Evolutionary conservation across 192 early-diverging fungal genomes (phyloP), one percentile per base, ranked within the genome.

Genomic region (Coemansia sp.): DNA sequence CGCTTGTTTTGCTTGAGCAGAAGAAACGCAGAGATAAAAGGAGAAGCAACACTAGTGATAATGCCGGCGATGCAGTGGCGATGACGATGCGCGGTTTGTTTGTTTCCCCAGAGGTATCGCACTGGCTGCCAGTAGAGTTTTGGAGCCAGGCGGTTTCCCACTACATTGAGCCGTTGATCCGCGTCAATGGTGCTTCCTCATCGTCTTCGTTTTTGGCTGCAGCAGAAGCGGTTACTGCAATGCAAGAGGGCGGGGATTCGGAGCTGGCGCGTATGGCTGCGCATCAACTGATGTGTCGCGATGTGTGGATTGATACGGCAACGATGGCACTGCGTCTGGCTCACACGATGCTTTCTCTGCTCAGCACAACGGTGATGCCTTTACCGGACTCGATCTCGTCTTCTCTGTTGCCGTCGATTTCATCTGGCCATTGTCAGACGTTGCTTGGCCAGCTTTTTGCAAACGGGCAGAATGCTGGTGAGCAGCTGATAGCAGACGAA

Each of bases 71-170:
- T 54, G 51, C 9, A 54, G 51, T 49, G n/a, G 47, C 47, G 16
- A 5, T 49, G 9, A 26, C 4, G 7, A 22, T 45, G 43, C 10
- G 2, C 8, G 43, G 10, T 45, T 7, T 45, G 43, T 45, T 45
- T 45, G 43, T 45, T 45, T 45, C 43, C n/a, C 42, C 11, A 8
- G n/a, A 11, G 10, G 8, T 13, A 8, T 68, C 66, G 26, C 32
- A 4, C 32, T 74, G 72, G 72, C 39, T 74, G 19, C 46, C 68
- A 0, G 54, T 19, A 1, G 72, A 58, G 13, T 4, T 74, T 12
- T 74, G 72, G 72, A 68, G 21, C 16, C 61, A 54, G 26, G 66
- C 61, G 1, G 66, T 74, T 10, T 42, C 63, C 11, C 51, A 19
- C 5, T 7, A 54, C 22, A 59, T 61, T 18, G 37, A 1, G 47